These are phyloP conservation scores for Mollisia scopiformis DNA, from an alignment of 2,329 filamentous ascomycete species.

Conservation along the genomic window DNA sequence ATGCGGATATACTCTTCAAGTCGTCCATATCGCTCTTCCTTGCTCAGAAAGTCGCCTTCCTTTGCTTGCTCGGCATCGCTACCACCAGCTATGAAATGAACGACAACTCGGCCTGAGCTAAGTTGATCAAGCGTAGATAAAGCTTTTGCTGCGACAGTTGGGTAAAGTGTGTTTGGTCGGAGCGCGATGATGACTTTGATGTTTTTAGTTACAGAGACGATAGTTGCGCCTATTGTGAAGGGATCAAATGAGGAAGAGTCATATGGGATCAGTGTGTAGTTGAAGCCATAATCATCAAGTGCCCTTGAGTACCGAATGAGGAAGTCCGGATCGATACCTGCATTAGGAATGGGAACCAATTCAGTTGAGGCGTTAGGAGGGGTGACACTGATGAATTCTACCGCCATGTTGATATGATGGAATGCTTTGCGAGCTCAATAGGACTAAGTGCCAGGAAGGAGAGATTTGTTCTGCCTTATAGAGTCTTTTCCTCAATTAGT, in stretches of 20 bases:
- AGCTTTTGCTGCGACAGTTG: conserved; percentile 64
- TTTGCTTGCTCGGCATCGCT: conserved; percentile 61
- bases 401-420: conserved; percentile 42
- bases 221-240: conserved; percentile 61
- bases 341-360: conserved; percentile 53
- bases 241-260: conserved; percentile 57
- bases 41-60: conserved; percentile 62
- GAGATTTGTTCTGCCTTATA: not conserved
- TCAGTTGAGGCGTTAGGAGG: conserved; percentile 61
- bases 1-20: conserved; percentile 66
- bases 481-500: not conserved
- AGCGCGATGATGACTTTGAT: conserved; percentile 64
- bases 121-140: conserved; percentile 65
- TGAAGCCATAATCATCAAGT: conserved; percentile 62
- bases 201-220: conserved; percentile 58
- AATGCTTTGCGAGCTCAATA: too few species aligned
- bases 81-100: conserved; percentile 66
- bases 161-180: conserved; percentile 63
- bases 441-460: too few species aligned
- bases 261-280: conserved; percentile 65
- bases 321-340: conserved; percentile 57
- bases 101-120: conserved; percentile 58
- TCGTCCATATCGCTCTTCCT: conserved; percentile 59
- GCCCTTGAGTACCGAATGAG: conserved; percentile 58
- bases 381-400: conserved; percentile 62